Percentiles rank a stretch among this genome's conserved stretches.
phyloP scores from a whole-genome alignment of 2,329 filamentous ascomycete species.

The Penicillium sp. region DNA sequence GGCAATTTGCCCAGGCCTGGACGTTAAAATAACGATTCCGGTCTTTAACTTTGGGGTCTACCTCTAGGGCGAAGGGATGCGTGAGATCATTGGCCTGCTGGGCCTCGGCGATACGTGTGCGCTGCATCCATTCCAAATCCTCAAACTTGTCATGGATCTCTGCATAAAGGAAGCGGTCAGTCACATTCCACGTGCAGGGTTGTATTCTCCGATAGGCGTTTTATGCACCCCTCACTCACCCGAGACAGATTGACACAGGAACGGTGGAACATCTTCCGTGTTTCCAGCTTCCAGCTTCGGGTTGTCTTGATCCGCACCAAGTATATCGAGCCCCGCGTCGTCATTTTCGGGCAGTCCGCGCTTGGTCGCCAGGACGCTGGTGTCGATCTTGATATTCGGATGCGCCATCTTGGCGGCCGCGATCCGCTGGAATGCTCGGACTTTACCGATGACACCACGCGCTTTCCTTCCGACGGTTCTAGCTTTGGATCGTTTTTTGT shows the following conservation, averaged over 20 bases:
- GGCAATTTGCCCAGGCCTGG: slow-evolving; percentile 83
- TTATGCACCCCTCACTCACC: slow-evolving; percentile 35
- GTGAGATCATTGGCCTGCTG: slow-evolving; percentile 46
- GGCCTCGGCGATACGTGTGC: slow-evolving; percentile 53
- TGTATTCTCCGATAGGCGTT: slow-evolving; percentile 19
- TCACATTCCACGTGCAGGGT: slow-evolving; percentile 19
- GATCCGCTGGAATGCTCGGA: slow-evolving; percentile 42
- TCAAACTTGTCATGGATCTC: slow-evolving; percentile 61
- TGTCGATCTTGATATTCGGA: slow-evolving; percentile 43
- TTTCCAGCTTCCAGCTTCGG: slow-evolving; percentile 29
- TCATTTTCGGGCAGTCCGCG: slow-evolving; percentile 40
- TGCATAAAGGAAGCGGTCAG: slow-evolving; percentile 31
- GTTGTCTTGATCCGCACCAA: slow-evolving; percentile 31
- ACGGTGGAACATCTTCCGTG: slow-evolving; percentile 38
- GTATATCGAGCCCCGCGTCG: slow-evolving; percentile 32
- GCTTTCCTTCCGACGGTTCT: slow-evolving; percentile 41
- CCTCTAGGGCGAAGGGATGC: slow-evolving; percentile 60
- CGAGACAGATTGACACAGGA: slow-evolving; percentile 39
- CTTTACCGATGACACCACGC: slow-evolving; percentile 43
- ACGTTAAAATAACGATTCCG: slow-evolving; percentile 90
- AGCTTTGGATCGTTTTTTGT: slow-evolving; percentile 34
- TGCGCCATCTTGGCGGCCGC: slow-evolving; percentile 45
- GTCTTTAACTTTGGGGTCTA: slow-evolving; percentile 54
- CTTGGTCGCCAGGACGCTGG: slow-evolving; percentile 40
- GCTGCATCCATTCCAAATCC: slow-evolving; percentile 62